Base-by-base conservation (phyloP, 768 basidiomycete species). In the Mrakia blollopis region DNA sequence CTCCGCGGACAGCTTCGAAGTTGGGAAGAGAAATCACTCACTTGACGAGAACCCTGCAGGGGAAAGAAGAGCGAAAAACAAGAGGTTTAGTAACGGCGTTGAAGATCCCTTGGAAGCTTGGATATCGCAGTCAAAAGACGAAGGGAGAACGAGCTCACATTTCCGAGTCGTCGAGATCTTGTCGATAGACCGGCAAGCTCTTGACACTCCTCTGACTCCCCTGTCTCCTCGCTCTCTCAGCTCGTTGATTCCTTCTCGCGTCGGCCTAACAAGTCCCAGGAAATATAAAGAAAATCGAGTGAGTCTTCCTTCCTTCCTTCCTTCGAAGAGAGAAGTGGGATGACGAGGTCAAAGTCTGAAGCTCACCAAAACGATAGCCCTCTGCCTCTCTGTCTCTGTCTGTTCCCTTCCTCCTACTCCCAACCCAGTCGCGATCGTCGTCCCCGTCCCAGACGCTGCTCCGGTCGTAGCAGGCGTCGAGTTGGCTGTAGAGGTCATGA, bases 21-120 rank as follows among this genome's bases (percentile, higher is more conserved):
- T n/a, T n/a, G 70, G n/a, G n/a, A n/a, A 52, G 50, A 50, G n/a
- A 14, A 8, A 41, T n/a, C n/a, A 72, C 54, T 54, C 54, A 72
- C 71, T 72, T 72, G 10, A 72, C 71, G 52, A 72, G 54, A 21
- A 72, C 71, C 71, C 71, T 72, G 35, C 18, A 50, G 32, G 23
- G 4, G 23, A 39, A n/a, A 28, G 11, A 23, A 44, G 8, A 23
- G 7, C 6, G 21, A 25, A 67, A 14, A 21, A 6, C 8, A 37
- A 23, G 10, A 21, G 32, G 11, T 11, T 67, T 11, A 37, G 35
- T 21, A 18, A 67, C n/a, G 13, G 63, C 4, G 39, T 41, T 41
- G 39, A 41, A 41, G 39, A 41, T 41, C 65, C 35, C 67, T 37
- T 39, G 37, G 25, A 28, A 23, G 11, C 14, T 30, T 37, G 8